A percentile compares a stretch with the other conserved stretches of the same genome.
Evolutionary conservation across 495 filamentous ascomycete species (phyloP).

Genomic region (Podospora pseudopauciseta): DNA sequence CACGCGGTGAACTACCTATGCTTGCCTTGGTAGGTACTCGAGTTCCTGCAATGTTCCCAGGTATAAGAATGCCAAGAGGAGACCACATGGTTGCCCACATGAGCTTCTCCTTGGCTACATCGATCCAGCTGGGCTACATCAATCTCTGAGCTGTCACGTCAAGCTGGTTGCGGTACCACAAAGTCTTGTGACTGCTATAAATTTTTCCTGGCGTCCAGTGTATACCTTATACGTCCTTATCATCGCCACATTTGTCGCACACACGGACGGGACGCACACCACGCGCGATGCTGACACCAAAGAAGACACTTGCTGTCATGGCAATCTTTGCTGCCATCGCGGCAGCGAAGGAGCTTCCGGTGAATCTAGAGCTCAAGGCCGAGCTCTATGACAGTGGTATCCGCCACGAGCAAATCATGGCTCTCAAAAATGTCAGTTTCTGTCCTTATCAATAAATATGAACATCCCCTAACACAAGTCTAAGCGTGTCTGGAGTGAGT

Average conservation of each 20-base stretch:
- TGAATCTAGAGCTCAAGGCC: constrained; percentile 25
- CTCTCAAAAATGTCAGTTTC: constrained; percentile 32
- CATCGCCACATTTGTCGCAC: no score
- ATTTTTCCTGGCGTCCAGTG: neutral
- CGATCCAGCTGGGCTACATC: neutral
- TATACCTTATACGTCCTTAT: no score
- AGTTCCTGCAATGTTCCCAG: neutral
- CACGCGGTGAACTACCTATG: neutral
- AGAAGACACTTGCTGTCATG: constrained; percentile 26
- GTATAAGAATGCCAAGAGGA: constrained; percentile 10
- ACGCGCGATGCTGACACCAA: constrained; percentile 8
- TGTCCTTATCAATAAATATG: neutral
- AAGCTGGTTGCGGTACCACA: neutral
- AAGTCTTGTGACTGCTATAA: neutral
- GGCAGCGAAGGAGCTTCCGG: constrained; percentile 34
- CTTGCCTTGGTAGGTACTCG: neutral
- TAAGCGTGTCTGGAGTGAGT: constrained; percentile 34
- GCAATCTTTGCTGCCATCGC: constrained; percentile 34
- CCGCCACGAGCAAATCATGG: constrained; percentile 47
- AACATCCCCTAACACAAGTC: neutral
- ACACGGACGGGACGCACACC: neutral
- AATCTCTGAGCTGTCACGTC: constrained; percentile 1
- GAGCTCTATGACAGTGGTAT: constrained; percentile 44
- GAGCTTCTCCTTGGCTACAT: constrained; percentile 6
- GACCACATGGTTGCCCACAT: neutral